These are phyloP conservation scores for Pseudopithomyces chartarum DNA, from an alignment of 2,329 filamentous ascomycete genomes.

Conservation along the genomic window DNA sequence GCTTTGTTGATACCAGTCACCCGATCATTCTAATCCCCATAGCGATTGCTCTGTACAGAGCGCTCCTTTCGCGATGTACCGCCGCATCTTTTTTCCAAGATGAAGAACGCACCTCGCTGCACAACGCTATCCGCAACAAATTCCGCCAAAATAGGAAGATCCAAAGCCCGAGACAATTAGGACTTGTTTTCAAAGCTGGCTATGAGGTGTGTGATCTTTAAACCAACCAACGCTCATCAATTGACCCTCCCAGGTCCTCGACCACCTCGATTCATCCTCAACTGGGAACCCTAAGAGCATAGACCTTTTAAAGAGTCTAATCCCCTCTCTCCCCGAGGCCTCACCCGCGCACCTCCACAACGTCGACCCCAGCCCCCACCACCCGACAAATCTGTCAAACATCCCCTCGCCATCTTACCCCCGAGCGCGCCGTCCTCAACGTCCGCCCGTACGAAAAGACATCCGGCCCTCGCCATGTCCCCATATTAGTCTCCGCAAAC, in stretches of 20 bases:
- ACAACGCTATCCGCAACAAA: slow-evolving; percentile 63
- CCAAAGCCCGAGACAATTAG: slow-evolving; percentile 64
- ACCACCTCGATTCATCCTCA: slow-evolving; percentile 50
- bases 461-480: slow-evolving; percentile 61
- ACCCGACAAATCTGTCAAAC: slow-evolving; percentile 13
- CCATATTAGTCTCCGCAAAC: slow-evolving; percentile 60
- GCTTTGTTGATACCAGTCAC: slow-evolving; percentile 5
- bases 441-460: slow-evolving; percentile 58
- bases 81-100: slow-evolving; percentile 57
- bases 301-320: slow-evolving; percentile 28
- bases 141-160: slow-evolving; percentile 66
- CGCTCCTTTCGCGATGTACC: slow-evolving; percentile 65
- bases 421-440: slow-evolving; percentile 51
- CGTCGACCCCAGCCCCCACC: slow-evolving; percentile 8
- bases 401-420: slow-evolving; percentile 43
- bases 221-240: neutral
- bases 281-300: slow-evolving; percentile 35
- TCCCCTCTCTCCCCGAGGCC: slow-evolving; percentile 48
- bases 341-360: slow-evolving; percentile 25
- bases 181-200: slow-evolving; percentile 67
- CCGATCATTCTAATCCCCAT: slow-evolving; percentile 8
- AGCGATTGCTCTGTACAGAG: slow-evolving; percentile 75
- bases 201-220: slow-evolving; percentile 60
- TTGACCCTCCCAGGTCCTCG: slow-evolving; percentile 42
- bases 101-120: slow-evolving; percentile 58